Base-by-base conservation (phyloP, 495 filamentous ascomycete genomes). In the Annulohypoxylon moriforme region DNA sequence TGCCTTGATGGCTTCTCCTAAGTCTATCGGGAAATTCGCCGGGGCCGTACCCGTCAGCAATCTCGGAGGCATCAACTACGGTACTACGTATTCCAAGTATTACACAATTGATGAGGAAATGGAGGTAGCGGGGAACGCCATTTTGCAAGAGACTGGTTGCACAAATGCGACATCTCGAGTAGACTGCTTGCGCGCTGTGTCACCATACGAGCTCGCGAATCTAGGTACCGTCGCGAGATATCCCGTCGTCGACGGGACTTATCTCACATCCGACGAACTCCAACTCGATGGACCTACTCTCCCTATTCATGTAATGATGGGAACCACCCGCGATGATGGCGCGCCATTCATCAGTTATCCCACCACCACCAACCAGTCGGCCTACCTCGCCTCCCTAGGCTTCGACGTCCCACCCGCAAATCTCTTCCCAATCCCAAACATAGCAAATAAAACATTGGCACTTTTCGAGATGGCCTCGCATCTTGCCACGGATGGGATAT, bases 1-100 rank as follows among this genome's bases (percentile, higher is more conserved):
- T 20, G 86, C 86, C 10, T 69, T 89, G 58, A 80, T 88, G 52
- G 86, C 84, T 38, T 85, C 82, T 13, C 85, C 85, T 10, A 83
- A 83, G 67, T 79, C 85, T 0, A 69, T 74, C n/a, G 81, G 81
- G 22, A 85, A 86, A 63, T 87, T 86, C 68, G 72, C 79, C 2
- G 77, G 71, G 8, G 87, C 85, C 4, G 85, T 89, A 55, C 80
- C 80, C 36, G 73, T 84, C 38, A 84, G 80, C 65, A 85, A 84
- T 52, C 81, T 87, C 1, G 85, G 81, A 3, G 86, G 85, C 0
- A 77, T 83, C 38, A 79, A 80, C 62, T 81, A 81, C 63, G 80
- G 77, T 3, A 82, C 79, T 0, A 77, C 81, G 0, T 86, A 84
- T 64, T 83, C 82, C 3, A 60, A 77, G 27, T 86, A 87, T 63